Percentiles rank a stretch among this genome's conserved stretches.
phyloP scores from a whole-genome alignment of 1,284 basidiomycete genomes.

The Moesziomyces aphidis region DNA sequence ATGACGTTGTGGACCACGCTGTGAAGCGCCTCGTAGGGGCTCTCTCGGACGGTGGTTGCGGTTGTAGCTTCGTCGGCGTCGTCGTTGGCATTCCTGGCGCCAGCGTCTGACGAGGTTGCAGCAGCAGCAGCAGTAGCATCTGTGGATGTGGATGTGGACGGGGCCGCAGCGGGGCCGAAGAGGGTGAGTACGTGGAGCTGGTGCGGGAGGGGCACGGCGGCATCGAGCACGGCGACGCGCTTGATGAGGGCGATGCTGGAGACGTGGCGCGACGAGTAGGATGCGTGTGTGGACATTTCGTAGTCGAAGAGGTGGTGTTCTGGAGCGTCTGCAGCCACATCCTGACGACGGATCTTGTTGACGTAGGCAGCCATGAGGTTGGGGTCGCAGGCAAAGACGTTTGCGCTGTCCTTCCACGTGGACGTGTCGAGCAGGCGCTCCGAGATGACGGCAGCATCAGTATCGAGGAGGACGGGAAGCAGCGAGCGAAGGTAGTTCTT shows the following conservation, averaged over 20 bases:
- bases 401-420: conserved; percentile 48
- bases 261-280: conserved; percentile 83
- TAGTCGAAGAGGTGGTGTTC: conserved; percentile 69
- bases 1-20: conserved; percentile 96
- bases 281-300: conserved; percentile 77
- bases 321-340: conserved; percentile 31
- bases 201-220: conserved; percentile 79
- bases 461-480: conserved; percentile 46
- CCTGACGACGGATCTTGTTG: conserved; percentile 54
- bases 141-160: conserved; percentile 57
- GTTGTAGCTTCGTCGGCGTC: conserved; percentile 21
- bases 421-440: conserved; percentile 39
- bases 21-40: conserved; percentile 92
- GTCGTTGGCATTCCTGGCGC: conserved; percentile 11
- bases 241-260: conserved; percentile 95
- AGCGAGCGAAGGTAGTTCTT: conserved; percentile 48
- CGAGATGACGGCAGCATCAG: conserved; percentile 34
- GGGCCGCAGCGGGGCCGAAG: conserved; percentile 82
- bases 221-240: conserved; percentile 84
- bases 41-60: conserved; percentile 51
- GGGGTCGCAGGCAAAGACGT: conserved; percentile 51
- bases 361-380: conserved; percentile 52
- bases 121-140: conserved; percentile 8
- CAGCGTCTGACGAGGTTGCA: conserved; percentile 7
- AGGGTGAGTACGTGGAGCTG: conserved; percentile 94